Percentiles rank a stretch among this genome's conserved stretches.
Conservation (phyloP, 2,329 filamentous ascomycete genomes). For the Trichoderma endophyticum region DNA sequence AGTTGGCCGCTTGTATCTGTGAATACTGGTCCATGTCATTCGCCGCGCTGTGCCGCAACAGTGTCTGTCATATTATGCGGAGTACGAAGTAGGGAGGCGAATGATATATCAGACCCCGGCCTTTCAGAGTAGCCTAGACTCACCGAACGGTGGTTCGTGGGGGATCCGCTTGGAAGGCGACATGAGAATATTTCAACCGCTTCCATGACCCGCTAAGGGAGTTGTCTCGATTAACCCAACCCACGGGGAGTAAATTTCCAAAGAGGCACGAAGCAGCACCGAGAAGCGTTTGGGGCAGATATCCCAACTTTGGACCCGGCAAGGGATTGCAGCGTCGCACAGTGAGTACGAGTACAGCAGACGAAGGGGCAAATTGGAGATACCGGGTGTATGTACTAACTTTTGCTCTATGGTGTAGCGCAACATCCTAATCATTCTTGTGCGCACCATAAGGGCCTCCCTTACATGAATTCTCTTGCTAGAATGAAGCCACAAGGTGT, state of each 20-base stretch:
- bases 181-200: slow-evolving; percentile 11
- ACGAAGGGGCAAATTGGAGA: neutral
- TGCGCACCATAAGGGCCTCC: neutral
- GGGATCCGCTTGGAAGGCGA: slow-evolving; percentile 12
- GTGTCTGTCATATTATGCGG: slow-evolving; percentile 2
- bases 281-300: neutral
- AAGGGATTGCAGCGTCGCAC: neutral
- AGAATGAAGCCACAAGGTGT: neutral
- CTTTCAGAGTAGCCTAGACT: neutral
- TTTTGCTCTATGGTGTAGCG: neutral
- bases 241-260: neutral
- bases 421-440: neutral
- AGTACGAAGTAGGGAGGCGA: slow-evolving; percentile 1
- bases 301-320: neutral
- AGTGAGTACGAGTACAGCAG: neutral
- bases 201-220: slow-evolving; percentile 8
- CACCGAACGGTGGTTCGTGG: slow-evolving; percentile 16
- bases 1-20: neutral
- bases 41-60: neutral
- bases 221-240: neutral
- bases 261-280: neutral
- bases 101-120: neutral
- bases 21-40: neutral
- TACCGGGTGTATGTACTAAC: neutral
- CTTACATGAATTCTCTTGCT: slow-evolving; percentile 1